phyloP scores from a whole-genome alignment of 2,329 filamentous ascomycete genomes.

The Hymenoscyphus linearis region DNA sequence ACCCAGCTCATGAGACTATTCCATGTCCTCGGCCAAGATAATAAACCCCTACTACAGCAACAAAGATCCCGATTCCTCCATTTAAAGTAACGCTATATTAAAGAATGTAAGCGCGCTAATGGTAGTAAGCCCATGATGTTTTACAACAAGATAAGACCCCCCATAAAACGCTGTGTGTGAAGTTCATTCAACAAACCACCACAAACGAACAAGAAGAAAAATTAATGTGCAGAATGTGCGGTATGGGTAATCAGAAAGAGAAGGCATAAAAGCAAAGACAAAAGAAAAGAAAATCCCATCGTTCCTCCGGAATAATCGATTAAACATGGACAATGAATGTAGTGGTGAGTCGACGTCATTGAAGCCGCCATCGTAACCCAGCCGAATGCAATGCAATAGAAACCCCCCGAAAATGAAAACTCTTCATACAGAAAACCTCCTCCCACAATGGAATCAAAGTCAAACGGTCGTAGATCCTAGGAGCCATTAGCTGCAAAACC shows the following conservation, averaged over 20 bases:
- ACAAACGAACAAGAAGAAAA: constrained; percentile 19
- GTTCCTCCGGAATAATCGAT: background rate
- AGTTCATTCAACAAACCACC: background rate
- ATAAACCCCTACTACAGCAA: background rate
- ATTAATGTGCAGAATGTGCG: constrained; percentile 26
- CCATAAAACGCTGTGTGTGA: background rate
- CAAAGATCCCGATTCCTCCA: background rate
- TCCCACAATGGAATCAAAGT: constrained; percentile 9
- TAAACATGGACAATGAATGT: background rate
- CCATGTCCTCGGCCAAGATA: background rate
- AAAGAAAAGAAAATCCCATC: background rate
- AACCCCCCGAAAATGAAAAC: constrained; percentile 1
- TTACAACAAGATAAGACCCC: background rate
- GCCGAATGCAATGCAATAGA: background rate
- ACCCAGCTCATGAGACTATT: background rate
- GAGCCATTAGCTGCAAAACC: constrained; percentile 7
- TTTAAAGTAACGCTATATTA: background rate
- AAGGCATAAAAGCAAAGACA: constrained; percentile 13
- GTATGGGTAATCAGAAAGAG: constrained; percentile 17
- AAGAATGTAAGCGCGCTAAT: background rate
- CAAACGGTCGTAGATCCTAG: constrained; percentile 10
- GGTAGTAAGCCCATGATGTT: background rate
- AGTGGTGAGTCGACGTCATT: constrained; percentile 1
- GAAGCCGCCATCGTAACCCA: background rate
- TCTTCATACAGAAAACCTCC: constrained; percentile 11